Evolutionary conservation across 2,329 filamentous ascomycete species (phyloP).

Genomic region (Rugonectria rugulosa): DNA sequence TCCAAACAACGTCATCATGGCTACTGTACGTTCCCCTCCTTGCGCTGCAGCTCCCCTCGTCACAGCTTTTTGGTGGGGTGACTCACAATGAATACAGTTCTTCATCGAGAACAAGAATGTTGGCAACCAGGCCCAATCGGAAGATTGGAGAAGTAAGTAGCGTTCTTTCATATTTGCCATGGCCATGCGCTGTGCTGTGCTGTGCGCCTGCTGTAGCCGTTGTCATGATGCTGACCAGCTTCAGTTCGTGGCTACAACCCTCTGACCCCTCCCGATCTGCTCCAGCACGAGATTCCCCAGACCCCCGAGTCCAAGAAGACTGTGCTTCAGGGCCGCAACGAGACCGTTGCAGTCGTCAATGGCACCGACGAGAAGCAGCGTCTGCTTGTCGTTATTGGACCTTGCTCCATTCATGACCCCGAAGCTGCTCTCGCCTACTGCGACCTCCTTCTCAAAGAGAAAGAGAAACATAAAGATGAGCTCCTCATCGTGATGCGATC

Average conservation of each 20-base stretch:
- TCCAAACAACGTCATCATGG: conserved; percentile 34
- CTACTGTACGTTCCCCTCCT: conserved; percentile 34
- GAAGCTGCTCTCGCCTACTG: conserved; percentile 92
- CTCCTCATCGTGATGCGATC: conserved; percentile 96
- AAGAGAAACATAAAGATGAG: conserved; percentile 88
- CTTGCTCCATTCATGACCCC: conserved; percentile 97
- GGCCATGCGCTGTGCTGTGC: background rate
- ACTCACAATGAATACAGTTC: conserved; percentile 56
- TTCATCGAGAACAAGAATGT: conserved; percentile 82
- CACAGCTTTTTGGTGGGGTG: conserved; percentile 30
- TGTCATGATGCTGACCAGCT: conserved; percentile 35
- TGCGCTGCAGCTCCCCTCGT: conserved; percentile 15
- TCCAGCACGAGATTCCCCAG: conserved; percentile 88
- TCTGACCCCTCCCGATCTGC: conserved; percentile 89
- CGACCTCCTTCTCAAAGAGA: conserved; percentile 79
- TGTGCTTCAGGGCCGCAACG: conserved; percentile 67
- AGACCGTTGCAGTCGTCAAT: conserved; percentile 74
- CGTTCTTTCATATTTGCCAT: conserved; percentile 7
- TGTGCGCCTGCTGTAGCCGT: conserved; percentile 7
- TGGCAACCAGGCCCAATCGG: conserved; percentile 75
- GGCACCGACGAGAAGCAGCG: conserved; percentile 68
- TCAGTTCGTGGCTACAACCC: conserved; percentile 90
- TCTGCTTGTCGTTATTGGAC: conserved; percentile 81
- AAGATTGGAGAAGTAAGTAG: conserved; percentile 83
- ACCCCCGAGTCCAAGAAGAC: conserved; percentile 65